phyloP scores from a whole-genome alignment of 805 yeast genomes.

The Hanseniaspora lindneri region DNA sequence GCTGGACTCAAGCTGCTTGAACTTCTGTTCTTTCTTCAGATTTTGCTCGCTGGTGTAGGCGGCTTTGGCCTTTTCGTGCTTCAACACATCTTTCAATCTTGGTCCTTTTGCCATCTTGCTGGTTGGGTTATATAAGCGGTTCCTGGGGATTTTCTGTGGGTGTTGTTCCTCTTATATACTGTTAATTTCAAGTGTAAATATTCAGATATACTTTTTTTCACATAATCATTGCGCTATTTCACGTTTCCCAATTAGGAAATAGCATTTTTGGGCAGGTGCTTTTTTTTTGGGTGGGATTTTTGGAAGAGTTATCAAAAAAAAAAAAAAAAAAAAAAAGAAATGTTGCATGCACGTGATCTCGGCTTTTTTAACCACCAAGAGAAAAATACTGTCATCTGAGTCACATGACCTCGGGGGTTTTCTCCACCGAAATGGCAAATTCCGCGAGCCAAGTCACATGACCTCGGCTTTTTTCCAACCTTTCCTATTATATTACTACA shows the following conservation, averaged over 20 bases:
- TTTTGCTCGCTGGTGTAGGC: slow-evolving; percentile 21
- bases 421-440: no score
- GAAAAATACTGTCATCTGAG: no score
- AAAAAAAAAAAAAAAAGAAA: not conserved
- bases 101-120: slow-evolving; percentile 26
- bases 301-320: no score
- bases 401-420: no score
- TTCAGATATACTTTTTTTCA: not conserved
- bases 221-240: not conserved
- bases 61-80: slow-evolving; percentile 24
- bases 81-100: slow-evolving; percentile 26
- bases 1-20: slow-evolving; percentile 20
- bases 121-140: not conserved
- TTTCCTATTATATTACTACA: no score
- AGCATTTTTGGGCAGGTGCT: not conserved
- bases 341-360: not conserved
- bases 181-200: not conserved
- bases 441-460: no score
- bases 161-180: not conserved
- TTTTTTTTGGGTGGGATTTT: not conserved
- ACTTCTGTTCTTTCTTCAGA: slow-evolving; percentile 21
- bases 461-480: no score
- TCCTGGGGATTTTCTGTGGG: not conserved
- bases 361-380: not conserved
- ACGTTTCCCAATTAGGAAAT: not conserved